phyloP scores from a whole-genome alignment of 2,329 filamentous ascomycete genomes.

The Coccinonectria pachysandricola region DNA sequence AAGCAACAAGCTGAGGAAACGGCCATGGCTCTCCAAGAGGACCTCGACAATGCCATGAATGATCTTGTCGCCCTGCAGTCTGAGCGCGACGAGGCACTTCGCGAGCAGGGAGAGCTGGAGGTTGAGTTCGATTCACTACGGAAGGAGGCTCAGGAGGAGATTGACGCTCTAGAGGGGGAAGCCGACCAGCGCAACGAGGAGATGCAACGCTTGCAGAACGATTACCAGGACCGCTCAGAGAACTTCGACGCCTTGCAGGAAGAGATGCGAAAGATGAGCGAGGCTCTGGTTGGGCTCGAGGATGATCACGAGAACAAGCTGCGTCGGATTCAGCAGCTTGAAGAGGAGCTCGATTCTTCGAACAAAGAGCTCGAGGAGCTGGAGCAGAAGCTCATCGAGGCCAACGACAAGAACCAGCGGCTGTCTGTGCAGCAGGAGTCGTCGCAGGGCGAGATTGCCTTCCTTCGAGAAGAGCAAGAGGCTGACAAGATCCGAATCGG shows the following conservation, averaged over 20 bases:
- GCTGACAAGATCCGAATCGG: slow-evolving; percentile 96
- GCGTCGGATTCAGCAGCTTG: slow-evolving; percentile 69
- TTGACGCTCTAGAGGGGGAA: slow-evolving; percentile 59
- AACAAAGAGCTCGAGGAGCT: slow-evolving; percentile 80
- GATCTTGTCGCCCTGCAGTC: slow-evolving; percentile 70
- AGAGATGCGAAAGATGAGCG: slow-evolving; percentile 87
- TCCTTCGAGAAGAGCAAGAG: slow-evolving; percentile 93
- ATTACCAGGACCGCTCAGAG: slow-evolving; percentile 67
- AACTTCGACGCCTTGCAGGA: slow-evolving; percentile 86
- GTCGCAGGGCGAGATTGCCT: slow-evolving; percentile 84
- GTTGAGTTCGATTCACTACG: slow-evolving; percentile 50
- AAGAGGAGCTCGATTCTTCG: slow-evolving; percentile 71
- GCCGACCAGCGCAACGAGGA: slow-evolving; percentile 63
- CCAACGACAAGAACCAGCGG: slow-evolving; percentile 79
- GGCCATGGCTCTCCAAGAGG: slow-evolving; percentile 59
- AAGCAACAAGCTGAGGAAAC: slow-evolving; percentile 50
- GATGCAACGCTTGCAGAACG: slow-evolving; percentile 56
- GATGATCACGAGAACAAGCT: slow-evolving; percentile 77
- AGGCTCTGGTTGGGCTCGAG: slow-evolving; percentile 75
- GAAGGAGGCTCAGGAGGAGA: slow-evolving; percentile 55
- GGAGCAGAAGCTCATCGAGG: slow-evolving; percentile 73
- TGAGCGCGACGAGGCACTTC: slow-evolving; percentile 78
- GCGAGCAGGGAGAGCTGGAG: slow-evolving; percentile 50
- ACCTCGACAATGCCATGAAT: slow-evolving; percentile 67
- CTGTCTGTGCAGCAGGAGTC: slow-evolving; percentile 88